Base-by-base conservation (phyloP, 164 flowering plant genomes). In the Vitis cinerea region DNA sequence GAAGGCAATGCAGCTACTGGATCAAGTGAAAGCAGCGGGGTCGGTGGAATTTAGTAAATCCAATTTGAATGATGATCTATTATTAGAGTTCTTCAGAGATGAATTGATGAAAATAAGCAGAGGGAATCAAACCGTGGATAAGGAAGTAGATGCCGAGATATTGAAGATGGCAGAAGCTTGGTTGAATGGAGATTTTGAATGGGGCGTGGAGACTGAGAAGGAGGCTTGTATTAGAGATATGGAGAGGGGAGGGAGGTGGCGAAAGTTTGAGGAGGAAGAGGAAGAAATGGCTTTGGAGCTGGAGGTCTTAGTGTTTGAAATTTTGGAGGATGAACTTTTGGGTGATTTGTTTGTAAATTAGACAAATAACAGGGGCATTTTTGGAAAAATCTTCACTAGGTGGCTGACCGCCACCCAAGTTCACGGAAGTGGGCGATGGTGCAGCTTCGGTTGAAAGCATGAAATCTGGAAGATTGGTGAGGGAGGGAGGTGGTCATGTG, bases 1-100 rank as follows among this genome's bases (percentile, higher is more conserved):
- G 17, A 79, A 59, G 53, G 80, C 83, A 29, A 61, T 59, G 58
- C 69, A 78, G 29, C 67, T 86, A 52, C 74, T 86, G 29, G 49
- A 79, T 11, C 73, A 68, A 31, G 53, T 78, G n/a, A 86, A 77
- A 71, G 60, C 71, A 65, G 65, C 75, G 16, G 65, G 61, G 58
- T 63, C 74, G 55, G n/a, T 59, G 7, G 44, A 27, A 11, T 50
- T 29, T 63, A 30, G 1, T 8, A 67, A 71, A 11, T 55, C 31
- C 14, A 68, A 60, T 10, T 52, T 50, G 8, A 37, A 37, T 37
- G 82, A 83, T 8, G 61, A 52, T 59, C 59, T 86, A 9, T 57
- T 86, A 49, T 9, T 85, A 48, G 88, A 85, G 53, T 83, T 86
- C 78, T 86, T 88, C 19, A 64, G 23, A 55, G 84, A 82, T 13